Evolutionary conservation across 371 early-diverging fungal genomes (phyloP).

Genomic region (Batkoa obscura): DNA sequence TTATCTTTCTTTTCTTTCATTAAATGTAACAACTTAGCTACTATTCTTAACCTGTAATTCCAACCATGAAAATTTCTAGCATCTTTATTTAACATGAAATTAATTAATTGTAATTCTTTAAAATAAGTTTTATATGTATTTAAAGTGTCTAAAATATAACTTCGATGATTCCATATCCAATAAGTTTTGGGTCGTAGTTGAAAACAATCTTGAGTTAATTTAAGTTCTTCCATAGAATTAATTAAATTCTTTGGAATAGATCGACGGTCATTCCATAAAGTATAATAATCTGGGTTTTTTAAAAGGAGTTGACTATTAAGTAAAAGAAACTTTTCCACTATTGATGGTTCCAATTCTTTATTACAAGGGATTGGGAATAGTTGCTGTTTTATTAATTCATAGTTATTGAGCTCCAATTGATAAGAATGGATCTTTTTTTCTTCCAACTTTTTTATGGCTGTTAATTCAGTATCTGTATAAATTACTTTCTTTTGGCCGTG

Average conservation of each 20-base stretch:
- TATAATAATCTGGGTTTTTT: constrained; percentile 74
- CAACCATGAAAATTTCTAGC: constrained; percentile 93
- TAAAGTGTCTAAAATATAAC: constrained; percentile 65
- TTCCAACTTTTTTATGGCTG: background rate
- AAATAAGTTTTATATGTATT: constrained; percentile 48
- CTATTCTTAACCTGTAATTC: constrained; percentile 77
- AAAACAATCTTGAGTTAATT: constrained; percentile 37
- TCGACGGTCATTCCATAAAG: constrained; percentile 79
- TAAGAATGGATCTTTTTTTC: background rate
- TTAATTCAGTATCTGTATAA: background rate
- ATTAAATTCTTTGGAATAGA: constrained; percentile 16
- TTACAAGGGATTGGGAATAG: no score
- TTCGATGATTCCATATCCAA: constrained; percentile 89
- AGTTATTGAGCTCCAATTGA: background rate
- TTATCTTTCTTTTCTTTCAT: constrained; percentile 9
- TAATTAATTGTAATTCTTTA: constrained; percentile 53
- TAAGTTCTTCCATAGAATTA: constrained; percentile 30
- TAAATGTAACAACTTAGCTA: constrained; percentile 28
- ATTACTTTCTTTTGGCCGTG: constrained; percentile 1
- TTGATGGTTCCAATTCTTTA: constrained; percentile 6
- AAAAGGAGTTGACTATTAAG: constrained; percentile 36
- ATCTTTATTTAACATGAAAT: constrained; percentile 62
- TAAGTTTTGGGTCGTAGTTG: constrained; percentile 67
- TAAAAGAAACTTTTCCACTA: no score
- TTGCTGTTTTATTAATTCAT: background rate